These are phyloP conservation scores for Calocybe indica DNA, from an alignment of 768 basidiomycete species.

Conservation along the genomic window DNA sequence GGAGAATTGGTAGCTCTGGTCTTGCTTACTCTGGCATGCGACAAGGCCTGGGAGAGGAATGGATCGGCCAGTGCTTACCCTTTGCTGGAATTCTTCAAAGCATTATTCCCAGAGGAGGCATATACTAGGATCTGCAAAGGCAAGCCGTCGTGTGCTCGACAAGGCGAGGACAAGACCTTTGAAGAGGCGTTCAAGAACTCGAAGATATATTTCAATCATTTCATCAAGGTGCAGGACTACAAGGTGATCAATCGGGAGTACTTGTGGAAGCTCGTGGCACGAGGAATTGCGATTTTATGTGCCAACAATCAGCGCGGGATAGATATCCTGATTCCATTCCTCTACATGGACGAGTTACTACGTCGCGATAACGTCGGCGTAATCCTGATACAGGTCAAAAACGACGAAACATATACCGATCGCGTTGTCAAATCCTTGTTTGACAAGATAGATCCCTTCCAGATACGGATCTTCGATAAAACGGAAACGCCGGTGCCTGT, in stretches of 20 bases:
- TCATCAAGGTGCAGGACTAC: conserved; percentile 16
- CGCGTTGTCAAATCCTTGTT: conserved; percentile 7
- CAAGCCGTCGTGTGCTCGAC: background rate
- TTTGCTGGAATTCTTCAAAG: background rate
- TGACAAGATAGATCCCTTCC: conserved; percentile 15
- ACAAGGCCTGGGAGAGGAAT: conserved; percentile 3
- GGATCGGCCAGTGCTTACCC: background rate
- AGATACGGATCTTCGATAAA: conserved; percentile 11
- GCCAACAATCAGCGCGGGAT: conserved; percentile 7
- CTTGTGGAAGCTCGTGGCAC: conserved; percentile 14
- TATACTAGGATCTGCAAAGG: background rate
- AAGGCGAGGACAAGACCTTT: background rate
- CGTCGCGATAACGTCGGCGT: too few relatives aligned
- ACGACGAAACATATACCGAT: background rate
- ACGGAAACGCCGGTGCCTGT: conserved; percentile 4
- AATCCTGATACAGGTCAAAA: conserved; percentile 8
- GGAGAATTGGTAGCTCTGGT: conserved; percentile 16
- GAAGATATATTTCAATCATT: conserved; percentile 24
- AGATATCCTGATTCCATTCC: conserved; percentile 20
- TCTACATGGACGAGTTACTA: too few relatives aligned
- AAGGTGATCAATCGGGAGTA: conserved; percentile 8
- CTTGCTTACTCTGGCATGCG: conserved; percentile 15
- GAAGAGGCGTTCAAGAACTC: conserved; percentile 17
- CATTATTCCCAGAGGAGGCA: background rate
- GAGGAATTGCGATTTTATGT: conserved; percentile 20